Base-by-base conservation (phyloP, 2,329 filamentous ascomycete species). In the Pseudogymnoascus sp. region DNA sequence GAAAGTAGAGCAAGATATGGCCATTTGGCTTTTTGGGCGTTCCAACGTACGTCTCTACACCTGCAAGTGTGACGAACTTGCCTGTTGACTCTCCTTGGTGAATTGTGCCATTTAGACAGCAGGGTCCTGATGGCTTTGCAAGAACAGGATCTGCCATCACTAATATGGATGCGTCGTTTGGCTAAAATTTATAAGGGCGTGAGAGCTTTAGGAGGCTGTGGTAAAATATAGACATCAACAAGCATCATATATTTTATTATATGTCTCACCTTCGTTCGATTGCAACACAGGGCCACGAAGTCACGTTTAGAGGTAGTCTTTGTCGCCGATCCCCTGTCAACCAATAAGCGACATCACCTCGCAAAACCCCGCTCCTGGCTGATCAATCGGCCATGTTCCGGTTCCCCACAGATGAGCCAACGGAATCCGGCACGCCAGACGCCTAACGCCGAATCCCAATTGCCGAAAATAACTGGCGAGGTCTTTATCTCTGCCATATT, bases 1-100 rank as follows among this genome's bases (percentile, higher is more conserved):
- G 77, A 66, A 78, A 79, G 68, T 78, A 80, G 3, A 80, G 68
- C 4, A 80, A 60, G 33, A 79, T 68, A 63, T 79, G 68, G 1
- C 77, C 77, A 63, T 78, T 79, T 4, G 70, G 64, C 30, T 70
- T 73, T 38, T 64, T 52, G 14, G 70, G 74, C 12, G 60, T 67
- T 1, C 69, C 64, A 30, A 78, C 69, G 64, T 79, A 79, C 0
- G 76, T 78, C n/a, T 75, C 70, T 2, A 76, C 67, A 4, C 71
- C 72, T 25, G 68, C 67, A 38, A 78, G 70, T 1, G 67, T 72
- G 23, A 71, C 70, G 19, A 72, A 69, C 3, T 61, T 67, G 2
- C 78, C 78, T 58, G 72, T 66, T 7, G 76, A 67, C 28, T 72
- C 70, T 6, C 77, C 78, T 19, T 69, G 62, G 64, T 80, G 77